A percentile compares a stretch with the other conserved stretches of the same genome.
Conservation (phyloP, 176 grass and related monocot genomes). For the Rhipidocladum racemiflorum region DNA sequence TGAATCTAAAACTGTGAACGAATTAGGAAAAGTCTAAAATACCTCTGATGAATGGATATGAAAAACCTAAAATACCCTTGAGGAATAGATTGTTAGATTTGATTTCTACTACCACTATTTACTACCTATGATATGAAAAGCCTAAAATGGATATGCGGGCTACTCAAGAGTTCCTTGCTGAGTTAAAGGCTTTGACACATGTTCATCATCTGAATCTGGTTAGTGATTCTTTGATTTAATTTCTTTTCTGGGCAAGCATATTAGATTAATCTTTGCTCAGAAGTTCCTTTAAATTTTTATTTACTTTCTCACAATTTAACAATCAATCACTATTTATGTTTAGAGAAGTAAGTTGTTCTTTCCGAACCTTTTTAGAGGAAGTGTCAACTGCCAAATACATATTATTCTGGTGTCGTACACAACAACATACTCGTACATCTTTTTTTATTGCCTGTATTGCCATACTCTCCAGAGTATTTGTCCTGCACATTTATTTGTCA, state of each 20-base stretch:
- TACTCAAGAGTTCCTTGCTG: slow-evolving; percentile 83
- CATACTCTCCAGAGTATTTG: slow-evolving; percentile 87
- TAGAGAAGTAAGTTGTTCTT: neutral
- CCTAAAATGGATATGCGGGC: slow-evolving; percentile 96
- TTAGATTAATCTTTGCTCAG: neutral
- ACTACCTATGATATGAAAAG: too few relatives aligned
- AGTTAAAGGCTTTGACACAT: slow-evolving; percentile 95
- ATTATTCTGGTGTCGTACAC: too few relatives aligned
- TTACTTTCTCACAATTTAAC: neutral
- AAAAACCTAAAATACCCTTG: too few relatives aligned
- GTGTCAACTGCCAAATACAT: too few relatives aligned
- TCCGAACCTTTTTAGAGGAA: neutral
- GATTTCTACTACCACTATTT: too few relatives aligned
- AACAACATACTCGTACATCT: too few relatives aligned
- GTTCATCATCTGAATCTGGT: slow-evolving; percentile 99
- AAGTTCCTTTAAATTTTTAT: neutral
- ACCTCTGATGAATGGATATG: too few relatives aligned
- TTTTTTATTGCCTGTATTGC: too few relatives aligned
- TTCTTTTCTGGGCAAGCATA: neutral
- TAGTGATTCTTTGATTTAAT: slow-evolving; percentile 24
- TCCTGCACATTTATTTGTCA: neutral
- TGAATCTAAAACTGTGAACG: too few relatives aligned
- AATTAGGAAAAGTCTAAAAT: too few relatives aligned
- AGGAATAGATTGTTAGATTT: too few relatives aligned
- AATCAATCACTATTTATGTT: neutral